Percentiles rank a stretch among this genome's conserved stretches.
Conservation (phyloP, 1,284 basidiomycete species). For the Puccinia sorghi region DNA sequence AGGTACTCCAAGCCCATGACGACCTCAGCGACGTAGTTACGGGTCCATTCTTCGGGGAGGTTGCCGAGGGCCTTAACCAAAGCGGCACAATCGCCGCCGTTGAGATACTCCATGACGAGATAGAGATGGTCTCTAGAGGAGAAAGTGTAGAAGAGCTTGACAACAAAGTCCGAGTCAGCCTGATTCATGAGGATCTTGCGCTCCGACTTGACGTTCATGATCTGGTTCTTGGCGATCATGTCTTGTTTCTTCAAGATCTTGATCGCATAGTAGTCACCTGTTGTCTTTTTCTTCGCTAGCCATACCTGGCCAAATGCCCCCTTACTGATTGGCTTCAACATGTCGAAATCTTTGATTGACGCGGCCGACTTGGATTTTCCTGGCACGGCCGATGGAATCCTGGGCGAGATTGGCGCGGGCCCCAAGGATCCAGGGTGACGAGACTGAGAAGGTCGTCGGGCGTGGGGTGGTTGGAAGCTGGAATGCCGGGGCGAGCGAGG, state of each 20-base stretch:
- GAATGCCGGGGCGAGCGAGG: constrained; percentile 37
- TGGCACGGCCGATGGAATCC: constrained; percentile 75
- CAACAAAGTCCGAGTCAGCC: constrained; percentile 89
- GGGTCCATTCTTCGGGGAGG: constrained; percentile 93
- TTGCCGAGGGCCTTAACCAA: constrained; percentile 93
- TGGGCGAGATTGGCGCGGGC: constrained; percentile 74
- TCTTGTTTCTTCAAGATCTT: constrained; percentile 99
- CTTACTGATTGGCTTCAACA: constrained; percentile 99
- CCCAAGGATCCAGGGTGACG: constrained; percentile 55
- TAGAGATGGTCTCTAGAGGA: constrained; percentile 61
- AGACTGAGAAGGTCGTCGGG: constrained; percentile 26
- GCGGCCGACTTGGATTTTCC: constrained; percentile 77
- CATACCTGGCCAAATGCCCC: constrained; percentile 99
- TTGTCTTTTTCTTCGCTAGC: constrained; percentile 94
- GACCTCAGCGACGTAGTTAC: constrained; percentile 93
- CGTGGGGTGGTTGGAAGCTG: constrained; percentile 13
- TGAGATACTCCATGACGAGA: constrained; percentile 64
- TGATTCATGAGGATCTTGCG: constrained; percentile 99
- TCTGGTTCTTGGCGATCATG: constrained; percentile 99
- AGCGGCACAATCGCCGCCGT: constrained; percentile 94
- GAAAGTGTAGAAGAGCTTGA: constrained; percentile 62
- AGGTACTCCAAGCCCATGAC: constrained; percentile 92
- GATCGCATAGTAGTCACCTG: constrained; percentile 98
- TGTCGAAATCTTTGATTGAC: constrained; percentile 97
- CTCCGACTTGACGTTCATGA: constrained; percentile 99